Percentiles rank a stretch among this genome's conserved stretches.
These are phyloP conservation scores for Rosa chinensis DNA, from an alignment of 306 rosid genomes.

Conservation along the genomic window DNA sequence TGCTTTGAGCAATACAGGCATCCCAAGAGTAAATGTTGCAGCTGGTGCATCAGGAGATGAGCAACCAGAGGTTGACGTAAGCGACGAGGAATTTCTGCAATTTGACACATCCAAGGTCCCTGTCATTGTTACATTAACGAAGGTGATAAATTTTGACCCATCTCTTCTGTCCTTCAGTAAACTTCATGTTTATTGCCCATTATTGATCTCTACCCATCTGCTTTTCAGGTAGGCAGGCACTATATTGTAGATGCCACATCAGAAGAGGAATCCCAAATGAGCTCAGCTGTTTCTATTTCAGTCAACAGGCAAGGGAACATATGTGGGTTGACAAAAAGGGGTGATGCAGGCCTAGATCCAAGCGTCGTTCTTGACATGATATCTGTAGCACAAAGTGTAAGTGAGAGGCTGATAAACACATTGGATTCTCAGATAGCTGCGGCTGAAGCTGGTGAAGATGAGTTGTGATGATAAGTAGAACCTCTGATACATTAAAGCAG, in stretches of 20 bases:
- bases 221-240: conserved; percentile 66
- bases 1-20: conserved; percentile 39
- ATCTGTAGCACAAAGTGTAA: conserved; percentile 51
- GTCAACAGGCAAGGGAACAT: conserved; percentile 63
- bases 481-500: conserved; percentile 9
- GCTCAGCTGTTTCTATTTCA: conserved; percentile 76
- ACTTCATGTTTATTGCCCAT: background rate
- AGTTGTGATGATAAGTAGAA: background rate
- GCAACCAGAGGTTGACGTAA: conserved; percentile 71
- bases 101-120: conserved; percentile 85
- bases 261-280: conserved; percentile 94
- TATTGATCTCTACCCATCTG: conserved; percentile 2
- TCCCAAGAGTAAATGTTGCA: conserved; percentile 73
- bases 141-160: conserved; percentile 39
- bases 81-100: conserved; percentile 88
- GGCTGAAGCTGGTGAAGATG: conserved; percentile 22
- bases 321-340: conserved; percentile 79
- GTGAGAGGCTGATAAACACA: conserved; percentile 15
- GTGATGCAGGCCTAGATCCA: conserved; percentile 51
- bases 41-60: conserved; percentile 55
- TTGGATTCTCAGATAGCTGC: conserved; percentile 20
- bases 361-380: conserved; percentile 85
- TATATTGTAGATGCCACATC: conserved; percentile 80
- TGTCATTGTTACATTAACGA: conserved; percentile 77
- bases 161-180: background rate